phyloP scores from a whole-genome alignment of 345 rosid genomes.

The Physaria fendleri region DNA sequence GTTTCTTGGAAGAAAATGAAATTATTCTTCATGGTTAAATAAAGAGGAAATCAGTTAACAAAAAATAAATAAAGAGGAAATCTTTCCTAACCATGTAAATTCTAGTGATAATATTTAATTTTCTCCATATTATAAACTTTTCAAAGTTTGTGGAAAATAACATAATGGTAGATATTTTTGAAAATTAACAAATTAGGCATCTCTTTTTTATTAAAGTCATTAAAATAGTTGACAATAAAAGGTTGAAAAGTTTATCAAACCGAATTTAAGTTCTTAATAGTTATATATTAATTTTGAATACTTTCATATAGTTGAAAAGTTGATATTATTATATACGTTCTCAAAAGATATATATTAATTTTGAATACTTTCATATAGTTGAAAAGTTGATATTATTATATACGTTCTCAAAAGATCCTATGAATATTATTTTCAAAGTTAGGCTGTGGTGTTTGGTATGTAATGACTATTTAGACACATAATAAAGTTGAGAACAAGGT shows the following conservation, averaged over 20 bases:
- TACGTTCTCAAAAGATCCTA: neutral
- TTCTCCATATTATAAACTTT: neutral
- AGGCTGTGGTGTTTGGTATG: neutral
- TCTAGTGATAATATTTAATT: neutral
- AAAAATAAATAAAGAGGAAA: neutral
- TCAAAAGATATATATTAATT: neutral
- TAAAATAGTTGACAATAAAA: too few species aligned
- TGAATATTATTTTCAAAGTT: neutral
- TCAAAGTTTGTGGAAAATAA: slow-evolving; percentile 6
- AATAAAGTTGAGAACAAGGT: neutral
- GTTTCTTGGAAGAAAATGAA: neutral
- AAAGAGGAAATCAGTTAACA: neutral
- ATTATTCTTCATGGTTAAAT: neutral
- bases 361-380: slow-evolving; percentile 3
- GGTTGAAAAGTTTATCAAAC: too few species aligned
- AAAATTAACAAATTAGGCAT: too few species aligned
- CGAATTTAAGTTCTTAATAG: slow-evolving; percentile 5
- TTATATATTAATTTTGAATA: neutral
- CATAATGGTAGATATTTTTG: too few species aligned
- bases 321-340: neutral
- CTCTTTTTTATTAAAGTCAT: too few species aligned
- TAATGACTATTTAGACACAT: neutral
- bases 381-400: neutral
- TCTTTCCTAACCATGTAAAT: neutral
- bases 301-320: neutral